Evolutionary conservation across 164 flowering plant species (phyloP).

Genomic region (Nelumbo lutea): DNA sequence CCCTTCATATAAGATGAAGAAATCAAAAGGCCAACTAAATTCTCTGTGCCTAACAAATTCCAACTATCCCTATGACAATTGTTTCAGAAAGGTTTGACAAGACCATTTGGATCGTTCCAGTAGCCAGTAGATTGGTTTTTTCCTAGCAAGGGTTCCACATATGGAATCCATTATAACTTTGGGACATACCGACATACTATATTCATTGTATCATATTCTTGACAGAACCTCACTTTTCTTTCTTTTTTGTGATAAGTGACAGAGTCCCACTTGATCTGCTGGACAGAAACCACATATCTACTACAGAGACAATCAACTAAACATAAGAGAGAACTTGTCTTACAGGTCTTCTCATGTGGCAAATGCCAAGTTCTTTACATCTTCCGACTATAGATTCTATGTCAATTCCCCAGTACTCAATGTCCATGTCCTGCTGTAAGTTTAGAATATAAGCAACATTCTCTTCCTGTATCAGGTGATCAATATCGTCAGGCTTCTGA

Average conservation of each 20-base stretch:
- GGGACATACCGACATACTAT: no score
- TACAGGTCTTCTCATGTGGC: conserved; percentile 94
- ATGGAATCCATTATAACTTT: neutral
- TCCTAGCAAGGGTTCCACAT: neutral
- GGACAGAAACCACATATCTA: neutral
- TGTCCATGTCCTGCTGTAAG: conserved; percentile 85
- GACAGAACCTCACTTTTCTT: no score
- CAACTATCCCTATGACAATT: neutral
- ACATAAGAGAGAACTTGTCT: conserved; percentile 19
- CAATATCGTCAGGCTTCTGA: conserved; percentile 86
- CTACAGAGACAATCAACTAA: neutral
- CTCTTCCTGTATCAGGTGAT: conserved; percentile 66
- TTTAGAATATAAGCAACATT: conserved; percentile 85
- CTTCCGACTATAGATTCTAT: conserved; percentile 48
- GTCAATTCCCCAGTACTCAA: conserved; percentile 86
- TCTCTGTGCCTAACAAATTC: no score
- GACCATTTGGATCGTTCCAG: neutral
- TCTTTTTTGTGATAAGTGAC: no score
- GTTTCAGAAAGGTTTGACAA: neutral
- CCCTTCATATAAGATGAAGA: no score
- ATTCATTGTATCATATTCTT: no score
- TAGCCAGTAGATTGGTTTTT: neutral
- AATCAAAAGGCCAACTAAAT: no score
- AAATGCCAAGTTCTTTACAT: conserved; percentile 60
- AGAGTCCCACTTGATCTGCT: neutral